Evolutionary conservation across 352 stramenopile species (phyloP).

Genomic region (Plasmopara viticola): DNA sequence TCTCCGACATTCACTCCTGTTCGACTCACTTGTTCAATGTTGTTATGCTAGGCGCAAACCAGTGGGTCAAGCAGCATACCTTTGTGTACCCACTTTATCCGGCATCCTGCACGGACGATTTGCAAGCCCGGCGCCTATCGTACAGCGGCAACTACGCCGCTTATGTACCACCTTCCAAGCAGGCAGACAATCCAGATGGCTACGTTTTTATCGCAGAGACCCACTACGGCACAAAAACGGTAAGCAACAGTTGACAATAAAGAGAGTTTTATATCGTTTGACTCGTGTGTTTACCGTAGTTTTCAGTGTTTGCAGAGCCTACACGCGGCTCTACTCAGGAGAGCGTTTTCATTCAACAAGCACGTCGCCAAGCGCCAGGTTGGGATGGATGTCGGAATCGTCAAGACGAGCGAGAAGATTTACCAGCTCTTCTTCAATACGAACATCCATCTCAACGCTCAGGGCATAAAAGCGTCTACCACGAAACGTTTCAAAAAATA

Average conservation of each 20-base stretch:
- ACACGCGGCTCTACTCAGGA: constrained; percentile 66
- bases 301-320: constrained; percentile 86
- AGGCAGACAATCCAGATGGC: constrained; percentile 34
- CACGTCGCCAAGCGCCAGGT: constrained; percentile 83
- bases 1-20: neutral
- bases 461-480: constrained; percentile 83
- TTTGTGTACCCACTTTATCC: constrained; percentile 91
- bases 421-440: constrained; percentile 72
- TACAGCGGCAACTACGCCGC: constrained; percentile 71
- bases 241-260: constrained; percentile 14
- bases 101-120: constrained; percentile 87
- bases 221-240: constrained; percentile 65
- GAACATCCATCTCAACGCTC: constrained; percentile 79
- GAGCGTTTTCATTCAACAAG: constrained; percentile 84
- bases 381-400: constrained; percentile 94
- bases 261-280: neutral
- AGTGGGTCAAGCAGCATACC: constrained; percentile 85
- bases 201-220: constrained; percentile 69
- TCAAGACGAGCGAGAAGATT: constrained; percentile 53
- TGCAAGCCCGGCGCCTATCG: constrained; percentile 43
- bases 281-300: constrained; percentile 25
- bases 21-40: constrained; percentile 1
- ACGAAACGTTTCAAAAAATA: constrained; percentile 51
- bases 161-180: constrained; percentile 28
- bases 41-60: constrained; percentile 38